Evolutionary conservation across 176 grass and related monocot genomes (phyloP).

Genomic region (Eremochloa ophiuroides): DNA sequence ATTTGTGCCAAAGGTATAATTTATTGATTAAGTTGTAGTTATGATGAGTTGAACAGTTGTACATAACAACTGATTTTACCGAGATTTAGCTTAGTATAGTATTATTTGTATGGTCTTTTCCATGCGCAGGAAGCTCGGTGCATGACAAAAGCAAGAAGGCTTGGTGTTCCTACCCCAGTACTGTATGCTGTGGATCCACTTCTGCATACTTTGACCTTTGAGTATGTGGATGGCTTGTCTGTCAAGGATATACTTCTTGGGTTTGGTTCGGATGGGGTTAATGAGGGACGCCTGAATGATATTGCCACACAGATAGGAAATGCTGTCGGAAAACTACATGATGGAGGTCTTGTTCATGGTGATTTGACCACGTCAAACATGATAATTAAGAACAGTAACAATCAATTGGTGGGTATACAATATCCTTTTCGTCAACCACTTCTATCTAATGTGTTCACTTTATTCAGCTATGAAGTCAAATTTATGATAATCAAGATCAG

Average conservation of each 20-base stretch:
- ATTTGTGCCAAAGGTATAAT: not conserved
- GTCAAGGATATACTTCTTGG: constrained; percentile 85
- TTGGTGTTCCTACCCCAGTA: constrained; percentile 89
- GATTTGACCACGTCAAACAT: constrained; percentile 98
- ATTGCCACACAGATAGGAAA: constrained; percentile 82
- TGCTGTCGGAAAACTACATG: constrained; percentile 85
- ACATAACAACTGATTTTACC: not conserved
- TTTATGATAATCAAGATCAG: not conserved
- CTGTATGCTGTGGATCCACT: constrained; percentile 79
- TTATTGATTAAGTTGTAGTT: constrained; percentile 16
- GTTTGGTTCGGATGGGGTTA: constrained; percentile 71
- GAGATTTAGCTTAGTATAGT: constrained; percentile 18
- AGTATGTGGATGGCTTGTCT: constrained; percentile 73
- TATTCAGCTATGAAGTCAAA: not conserved
- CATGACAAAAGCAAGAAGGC: constrained; percentile 91
- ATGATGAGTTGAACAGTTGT: constrained; percentile 11
- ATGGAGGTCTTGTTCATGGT: constrained; percentile 87
- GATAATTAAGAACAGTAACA: constrained; percentile 62
- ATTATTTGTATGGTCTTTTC: not conserved
- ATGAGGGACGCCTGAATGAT: constrained; percentile 60
- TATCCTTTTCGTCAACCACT: not conserved
- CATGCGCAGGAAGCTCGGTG: constrained; percentile 77
- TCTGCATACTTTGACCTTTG: constrained; percentile 81
- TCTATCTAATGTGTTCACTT: constrained; percentile 1
- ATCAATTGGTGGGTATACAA: constrained; percentile 50